Percentiles rank a stretch among this genome's conserved stretches.
phyloP scores from a whole-genome alignment of 306 rosid genomes.

The Mimosa pudica region DNA sequence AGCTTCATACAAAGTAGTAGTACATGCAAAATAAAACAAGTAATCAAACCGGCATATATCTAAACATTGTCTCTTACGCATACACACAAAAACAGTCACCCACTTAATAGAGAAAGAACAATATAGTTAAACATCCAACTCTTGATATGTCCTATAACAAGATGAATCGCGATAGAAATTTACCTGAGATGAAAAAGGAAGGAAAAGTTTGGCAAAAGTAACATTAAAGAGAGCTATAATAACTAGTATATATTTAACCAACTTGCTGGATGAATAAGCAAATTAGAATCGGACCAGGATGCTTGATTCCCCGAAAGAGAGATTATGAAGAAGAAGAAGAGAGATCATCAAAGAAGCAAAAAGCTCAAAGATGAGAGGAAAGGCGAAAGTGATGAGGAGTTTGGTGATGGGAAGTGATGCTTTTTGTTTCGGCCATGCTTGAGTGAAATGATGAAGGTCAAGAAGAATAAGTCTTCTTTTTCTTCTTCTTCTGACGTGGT shows the following conservation, averaged over 20 bases:
- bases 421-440: constrained; percentile 16
- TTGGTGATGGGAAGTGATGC: background rate
- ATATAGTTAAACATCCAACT: background rate
- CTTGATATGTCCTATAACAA: constrained; percentile 26
- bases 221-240: background rate
- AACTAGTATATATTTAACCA: constrained; percentile 23
- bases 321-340: background rate
- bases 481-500: constrained; percentile 14
- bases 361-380: constrained; percentile 1
- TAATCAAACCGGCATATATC: background rate
- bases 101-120: background rate
- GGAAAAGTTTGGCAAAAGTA: background rate
- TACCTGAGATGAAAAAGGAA: constrained; percentile 12
- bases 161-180: constrained; percentile 4
- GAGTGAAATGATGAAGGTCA: constrained; percentile 14
- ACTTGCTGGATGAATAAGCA: constrained; percentile 43
- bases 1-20: constrained; percentile 31
- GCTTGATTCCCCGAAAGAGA: constrained; percentile 86
- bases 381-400: background rate
- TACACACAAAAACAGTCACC: background rate
- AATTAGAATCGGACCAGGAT: constrained; percentile 73
- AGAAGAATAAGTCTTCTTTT: background rate
- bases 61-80: background rate
- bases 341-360: background rate
- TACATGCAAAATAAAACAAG: background rate